Evolutionary conservation across 192 early-diverging fungal species (phyloP).

Genomic region (Coemansia sp.): DNA sequence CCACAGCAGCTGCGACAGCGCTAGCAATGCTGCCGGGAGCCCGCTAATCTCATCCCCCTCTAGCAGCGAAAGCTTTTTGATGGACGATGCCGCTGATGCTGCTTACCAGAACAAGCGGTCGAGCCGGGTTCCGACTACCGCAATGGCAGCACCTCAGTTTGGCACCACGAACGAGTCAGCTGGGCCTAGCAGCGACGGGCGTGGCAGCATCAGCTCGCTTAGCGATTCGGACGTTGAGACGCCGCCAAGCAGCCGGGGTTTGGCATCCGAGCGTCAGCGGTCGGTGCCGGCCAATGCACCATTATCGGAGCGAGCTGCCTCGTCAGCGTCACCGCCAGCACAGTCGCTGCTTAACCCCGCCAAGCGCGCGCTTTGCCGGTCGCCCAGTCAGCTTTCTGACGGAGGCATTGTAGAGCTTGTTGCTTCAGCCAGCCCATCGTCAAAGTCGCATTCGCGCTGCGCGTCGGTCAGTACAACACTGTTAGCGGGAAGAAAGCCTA

Average conservation of each 20-base stretch:
- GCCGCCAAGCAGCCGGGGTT: background rate
- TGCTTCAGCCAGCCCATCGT: conserved; percentile 1
- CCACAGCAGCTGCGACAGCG: background rate
- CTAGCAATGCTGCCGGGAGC: too few relatives aligned
- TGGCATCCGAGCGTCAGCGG: background rate
- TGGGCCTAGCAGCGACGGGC: conserved; percentile 4
- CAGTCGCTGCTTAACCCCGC: conserved; percentile 11
- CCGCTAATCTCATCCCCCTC: conserved; percentile 6
- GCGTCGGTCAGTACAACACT: conserved; percentile 33
- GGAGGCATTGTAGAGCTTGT: conserved; percentile 1
- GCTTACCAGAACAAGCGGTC: conserved; percentile 3
- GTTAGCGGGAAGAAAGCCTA: conserved; percentile 9
- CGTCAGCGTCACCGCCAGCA: conserved; percentile 1
- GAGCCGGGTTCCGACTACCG: background rate
- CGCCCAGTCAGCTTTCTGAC: conserved; percentile 27
- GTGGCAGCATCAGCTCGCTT: conserved; percentile 37
- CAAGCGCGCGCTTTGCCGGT: conserved; percentile 15
- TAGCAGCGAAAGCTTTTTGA: conserved; percentile 34
- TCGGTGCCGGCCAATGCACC: background rate
- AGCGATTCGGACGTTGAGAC: conserved; percentile 32
- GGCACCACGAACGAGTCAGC: background rate
- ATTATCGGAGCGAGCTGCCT: background rate
- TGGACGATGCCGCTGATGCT: background rate
- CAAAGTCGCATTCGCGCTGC: conserved; percentile 43
- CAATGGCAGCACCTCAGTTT: background rate